Conservation (phyloP, 805 yeast genomes). For the Priceomyces melissophilus region DNA sequence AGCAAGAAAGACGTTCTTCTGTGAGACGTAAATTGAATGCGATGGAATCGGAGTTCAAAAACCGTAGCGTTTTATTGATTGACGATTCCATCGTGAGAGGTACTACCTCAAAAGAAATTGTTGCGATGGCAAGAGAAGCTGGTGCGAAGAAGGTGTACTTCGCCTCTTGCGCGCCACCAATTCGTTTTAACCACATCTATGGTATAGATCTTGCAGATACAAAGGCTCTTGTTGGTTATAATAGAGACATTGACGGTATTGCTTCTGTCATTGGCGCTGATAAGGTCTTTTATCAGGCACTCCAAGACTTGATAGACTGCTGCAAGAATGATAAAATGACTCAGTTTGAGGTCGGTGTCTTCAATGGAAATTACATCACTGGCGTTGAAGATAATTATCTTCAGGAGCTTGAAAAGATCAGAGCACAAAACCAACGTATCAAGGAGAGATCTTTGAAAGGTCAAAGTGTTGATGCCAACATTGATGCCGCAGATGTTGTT, state of each 20-base stretch:
- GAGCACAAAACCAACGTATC: slow-evolving; percentile 69
- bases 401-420: slow-evolving; percentile 72
- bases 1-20: slow-evolving; percentile 86
- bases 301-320: slow-evolving; percentile 79
- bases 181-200: slow-evolving; percentile 90
- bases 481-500: slow-evolving; percentile 42
- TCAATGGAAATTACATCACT: slow-evolving; percentile 92
- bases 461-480: slow-evolving; percentile 38
- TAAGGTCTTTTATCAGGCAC: slow-evolving; percentile 79
- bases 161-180: slow-evolving; percentile 98
- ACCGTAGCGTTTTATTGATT: slow-evolving; percentile 79
- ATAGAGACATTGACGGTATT: slow-evolving; percentile 70
- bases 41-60: slow-evolving; percentile 88
- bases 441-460: slow-evolving; percentile 39
- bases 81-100: slow-evolving; percentile 98
- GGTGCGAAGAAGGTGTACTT: slow-evolving; percentile 94
- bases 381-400: slow-evolving; percentile 85
- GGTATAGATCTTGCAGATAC: slow-evolving; percentile 98
- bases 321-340: slow-evolving; percentile 53
- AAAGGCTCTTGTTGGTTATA: slow-evolving; percentile 86
- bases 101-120: slow-evolving; percentile 94
- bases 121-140: slow-evolving; percentile 97
- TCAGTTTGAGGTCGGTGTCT: slow-evolving; percentile 92
- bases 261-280: slow-evolving; percentile 85
- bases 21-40: slow-evolving; percentile 95